Percentiles rank a stretch among this genome's conserved stretches.
Conservation (phyloP, 768 basidiomycete genomes). For the Boletus barrowsii region DNA sequence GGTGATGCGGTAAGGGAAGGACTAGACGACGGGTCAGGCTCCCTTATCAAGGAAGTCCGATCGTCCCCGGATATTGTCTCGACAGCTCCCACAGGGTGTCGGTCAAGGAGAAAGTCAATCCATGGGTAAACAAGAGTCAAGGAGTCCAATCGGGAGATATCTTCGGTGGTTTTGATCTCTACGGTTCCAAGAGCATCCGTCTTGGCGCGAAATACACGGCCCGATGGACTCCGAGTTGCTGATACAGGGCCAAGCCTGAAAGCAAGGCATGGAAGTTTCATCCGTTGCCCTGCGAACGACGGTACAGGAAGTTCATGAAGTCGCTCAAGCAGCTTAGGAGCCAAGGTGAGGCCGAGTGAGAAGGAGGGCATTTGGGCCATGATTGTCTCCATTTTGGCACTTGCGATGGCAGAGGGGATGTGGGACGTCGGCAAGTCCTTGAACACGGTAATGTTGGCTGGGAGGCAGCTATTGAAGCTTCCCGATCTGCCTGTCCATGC, state of each 20-base stretch:
- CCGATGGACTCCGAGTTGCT: not conserved
- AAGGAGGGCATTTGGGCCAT: no score
- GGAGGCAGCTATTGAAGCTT: no score
- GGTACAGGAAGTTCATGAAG: not conserved
- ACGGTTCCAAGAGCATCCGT: not conserved
- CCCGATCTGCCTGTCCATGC: no score
- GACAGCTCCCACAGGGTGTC: not conserved
- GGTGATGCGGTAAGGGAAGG: no score
- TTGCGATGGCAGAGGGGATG: no score
- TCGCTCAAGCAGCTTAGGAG: not conserved
- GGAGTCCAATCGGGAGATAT: not conserved
- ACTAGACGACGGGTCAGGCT: not conserved
- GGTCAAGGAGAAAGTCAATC: slow-evolving; percentile 5
- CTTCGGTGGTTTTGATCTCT: not conserved
- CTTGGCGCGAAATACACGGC: not conserved
- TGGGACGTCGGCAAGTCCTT: no score
- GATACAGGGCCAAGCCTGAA: slow-evolving; percentile 1
- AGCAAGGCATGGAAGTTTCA: slow-evolving; percentile 6
- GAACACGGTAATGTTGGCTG: no score
- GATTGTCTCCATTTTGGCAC: no score
- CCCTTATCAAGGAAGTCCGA: not conserved
- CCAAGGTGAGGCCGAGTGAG: no score
- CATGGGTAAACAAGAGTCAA: slow-evolving; percentile 5
- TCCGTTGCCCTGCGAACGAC: not conserved
- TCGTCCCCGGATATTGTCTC: not conserved